Evolutionary conservation across 768 basidiomycete genomes (phyloP), one percentile per base, ranked within the genome.

Genomic region (Boletellus emodensis): DNA sequence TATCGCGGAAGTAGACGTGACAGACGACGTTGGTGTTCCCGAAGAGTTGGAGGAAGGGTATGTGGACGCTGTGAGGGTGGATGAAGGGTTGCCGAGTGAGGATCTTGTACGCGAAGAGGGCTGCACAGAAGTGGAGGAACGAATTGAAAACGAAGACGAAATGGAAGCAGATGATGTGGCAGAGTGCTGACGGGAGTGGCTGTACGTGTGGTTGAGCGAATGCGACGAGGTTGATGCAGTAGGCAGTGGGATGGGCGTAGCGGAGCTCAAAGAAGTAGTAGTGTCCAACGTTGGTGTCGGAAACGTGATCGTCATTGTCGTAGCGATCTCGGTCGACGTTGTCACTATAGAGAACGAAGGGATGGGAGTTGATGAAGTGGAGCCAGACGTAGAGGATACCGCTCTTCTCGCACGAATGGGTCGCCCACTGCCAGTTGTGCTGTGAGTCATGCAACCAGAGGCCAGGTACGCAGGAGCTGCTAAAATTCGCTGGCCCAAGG

Each of bases 401-500:
- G 60, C 66, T 30, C 72, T 62, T 28, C 69, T 63, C 6, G 68
- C 63, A 36, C 61, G 58, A 36, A 71, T 54, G 8, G 42, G 26
- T 15, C 49, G 55, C 14, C 69, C 74, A 55, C 84, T 80, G 8
- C 75, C 72, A 49, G 90, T 76, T 6, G 80, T 79, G 40, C 71
- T 69, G 15, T 74, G 51, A 3, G 76, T 54, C 14, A 71, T 72
- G 72, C 92, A 94, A 18, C 74, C 67, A 15, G 81, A 85, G 3
- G 83, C 82, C 5, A 79, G 58, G 0, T 82, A 71, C 7, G 73
- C 36, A 13, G 85, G 83, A 2, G 81, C 85, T 0, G 53, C 63
- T 0, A 77, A 73, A 30, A 81, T 66, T 34, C 83, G 83, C 72
- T 90, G 87, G 60, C 75, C 65, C 71, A 81, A 87, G 0, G 84